Evolutionary conservation across 352 stramenopile species (phyloP).

Genomic region (Pythium aquatile): DNA sequence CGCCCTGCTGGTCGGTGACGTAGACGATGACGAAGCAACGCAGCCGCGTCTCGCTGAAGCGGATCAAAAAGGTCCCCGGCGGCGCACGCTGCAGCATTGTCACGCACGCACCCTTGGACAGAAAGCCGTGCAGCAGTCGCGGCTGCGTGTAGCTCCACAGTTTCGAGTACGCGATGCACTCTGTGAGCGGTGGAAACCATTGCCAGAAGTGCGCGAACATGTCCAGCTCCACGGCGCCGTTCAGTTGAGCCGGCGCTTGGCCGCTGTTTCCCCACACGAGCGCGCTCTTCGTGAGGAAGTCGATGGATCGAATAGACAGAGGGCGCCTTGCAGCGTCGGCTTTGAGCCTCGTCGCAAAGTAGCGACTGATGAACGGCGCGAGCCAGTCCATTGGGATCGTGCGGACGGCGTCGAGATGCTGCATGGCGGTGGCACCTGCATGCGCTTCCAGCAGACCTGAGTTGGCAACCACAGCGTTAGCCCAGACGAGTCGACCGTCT

Average conservation of each 20-base stretch:
- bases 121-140: conserved; percentile 75
- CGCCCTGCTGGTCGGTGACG: conserved; percentile 51
- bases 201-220: conserved; percentile 78
- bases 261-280: conserved; percentile 55
- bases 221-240: conserved; percentile 48
- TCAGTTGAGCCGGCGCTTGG: conserved; percentile 35
- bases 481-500: conserved; percentile 63
- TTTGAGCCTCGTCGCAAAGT: conserved; percentile 75
- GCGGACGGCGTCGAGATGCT: conserved; percentile 38
- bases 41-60: conserved; percentile 72
- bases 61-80: conserved; percentile 72
- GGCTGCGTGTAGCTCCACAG: conserved; percentile 75
- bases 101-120: conserved; percentile 78
- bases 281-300: conserved; percentile 73
- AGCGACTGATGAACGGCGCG: conserved; percentile 67
- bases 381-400: conserved; percentile 61
- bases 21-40: conserved; percentile 75
- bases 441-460: conserved; percentile 21
- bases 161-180: conserved; percentile 56
- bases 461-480: conserved; percentile 59
- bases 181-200: conserved; percentile 70
- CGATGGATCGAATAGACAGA: conserved; percentile 69
- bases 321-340: conserved; percentile 61
- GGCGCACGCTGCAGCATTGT: conserved; percentile 70
- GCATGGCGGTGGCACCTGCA: conserved; percentile 32